Conservation (phyloP, 106 monocot species). For the Acorus gramineus region DNA sequence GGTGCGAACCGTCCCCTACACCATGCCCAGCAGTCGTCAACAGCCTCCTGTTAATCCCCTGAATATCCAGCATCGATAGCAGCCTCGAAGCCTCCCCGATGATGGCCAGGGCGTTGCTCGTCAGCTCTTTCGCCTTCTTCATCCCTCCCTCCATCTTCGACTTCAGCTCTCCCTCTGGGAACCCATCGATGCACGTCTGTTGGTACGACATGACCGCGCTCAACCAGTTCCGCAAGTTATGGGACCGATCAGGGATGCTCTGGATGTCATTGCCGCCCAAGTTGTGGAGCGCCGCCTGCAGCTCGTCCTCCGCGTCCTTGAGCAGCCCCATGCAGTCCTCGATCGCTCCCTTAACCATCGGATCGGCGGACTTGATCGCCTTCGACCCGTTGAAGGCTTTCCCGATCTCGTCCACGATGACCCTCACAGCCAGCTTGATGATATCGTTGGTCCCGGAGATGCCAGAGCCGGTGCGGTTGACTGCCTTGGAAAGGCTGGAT, state of each 20-base stretch:
- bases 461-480: slow-evolving; percentile 1
- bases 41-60: slow-evolving; percentile 7
- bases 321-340: slow-evolving; percentile 24
- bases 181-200: slow-evolving; percentile 6
- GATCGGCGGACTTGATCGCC: too few species aligned
- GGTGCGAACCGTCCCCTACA: slow-evolving; percentile 2
- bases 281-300: slow-evolving; percentile 11
- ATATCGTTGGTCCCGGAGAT: slow-evolving; percentile 1
- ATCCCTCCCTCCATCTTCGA: slow-evolving; percentile 22
- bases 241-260: slow-evolving; percentile 1
- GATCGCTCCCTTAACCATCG: slow-evolving; percentile 16
- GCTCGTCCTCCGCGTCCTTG: slow-evolving; percentile 15
- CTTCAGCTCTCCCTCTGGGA: slow-evolving; percentile 18
- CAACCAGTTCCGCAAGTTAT: background rate
- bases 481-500: slow-evolving; percentile 4
- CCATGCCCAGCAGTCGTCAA: background rate
- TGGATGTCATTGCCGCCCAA: too few species aligned
- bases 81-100: slow-evolving; percentile 2
- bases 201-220: slow-evolving; percentile 14
- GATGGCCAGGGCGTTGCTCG: slow-evolving; percentile 36
- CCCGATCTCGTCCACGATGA: slow-evolving; percentile 3
- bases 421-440: background rate
- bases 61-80: slow-evolving; percentile 9
- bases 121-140: slow-evolving; percentile 22
- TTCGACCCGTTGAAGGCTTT: too few species aligned